Conservation (phyloP, 1,284 basidiomycete genomes). For the Clitocybe nebularis region DNA sequence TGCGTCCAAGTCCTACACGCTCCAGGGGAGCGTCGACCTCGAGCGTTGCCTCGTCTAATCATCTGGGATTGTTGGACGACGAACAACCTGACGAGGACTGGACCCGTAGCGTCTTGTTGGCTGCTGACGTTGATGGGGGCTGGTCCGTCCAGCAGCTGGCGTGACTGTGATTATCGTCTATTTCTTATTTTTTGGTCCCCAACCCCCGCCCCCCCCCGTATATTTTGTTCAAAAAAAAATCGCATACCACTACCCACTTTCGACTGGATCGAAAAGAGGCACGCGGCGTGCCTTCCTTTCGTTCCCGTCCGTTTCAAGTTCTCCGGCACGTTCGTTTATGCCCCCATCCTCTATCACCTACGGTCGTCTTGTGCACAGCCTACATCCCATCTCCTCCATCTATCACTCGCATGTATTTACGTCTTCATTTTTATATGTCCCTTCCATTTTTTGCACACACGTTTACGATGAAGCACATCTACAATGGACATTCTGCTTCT, state of each 20-base stretch:
- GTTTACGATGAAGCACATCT: background rate
- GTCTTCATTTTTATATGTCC: background rate
- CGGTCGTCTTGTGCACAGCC: too few relatives aligned
- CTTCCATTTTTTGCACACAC: background rate
- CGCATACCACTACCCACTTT: background rate
- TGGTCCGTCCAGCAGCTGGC: constrained; percentile 10
- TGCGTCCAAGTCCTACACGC: constrained; percentile 24
- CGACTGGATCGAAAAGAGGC: background rate
- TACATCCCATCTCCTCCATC: background rate
- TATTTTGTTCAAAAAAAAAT: background rate
- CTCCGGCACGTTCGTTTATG: background rate
- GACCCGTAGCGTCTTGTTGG: constrained; percentile 56
- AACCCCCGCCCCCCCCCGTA: too few relatives aligned
- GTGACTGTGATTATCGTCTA: background rate
- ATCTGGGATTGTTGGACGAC: constrained; percentile 39
- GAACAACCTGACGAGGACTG: constrained; percentile 49
- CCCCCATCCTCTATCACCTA: background rate
- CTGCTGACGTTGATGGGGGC: constrained; percentile 38
- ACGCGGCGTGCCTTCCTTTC: constrained; percentile 1
- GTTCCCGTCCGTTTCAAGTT: background rate
- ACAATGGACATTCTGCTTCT: background rate
- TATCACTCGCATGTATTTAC: background rate
- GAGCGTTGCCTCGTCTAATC: constrained; percentile 36
- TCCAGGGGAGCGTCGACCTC: constrained; percentile 19
- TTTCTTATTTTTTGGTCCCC: background rate